phyloP scores from a whole-genome alignment of 2,329 filamentous ascomycete species.

The Arthrobotrys conoides region DNA sequence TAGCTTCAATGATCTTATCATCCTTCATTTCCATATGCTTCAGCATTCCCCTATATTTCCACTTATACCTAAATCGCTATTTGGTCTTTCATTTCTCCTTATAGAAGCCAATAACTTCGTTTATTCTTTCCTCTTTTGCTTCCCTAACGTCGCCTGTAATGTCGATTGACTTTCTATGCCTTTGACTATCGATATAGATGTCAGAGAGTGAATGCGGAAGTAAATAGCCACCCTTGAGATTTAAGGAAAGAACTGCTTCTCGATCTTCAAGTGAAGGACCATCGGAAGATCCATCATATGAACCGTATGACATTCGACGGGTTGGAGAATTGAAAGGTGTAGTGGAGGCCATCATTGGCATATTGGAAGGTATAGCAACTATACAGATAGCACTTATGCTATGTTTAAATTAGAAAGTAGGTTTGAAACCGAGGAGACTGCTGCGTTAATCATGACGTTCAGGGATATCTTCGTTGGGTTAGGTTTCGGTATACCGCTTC shows the following conservation, averaged over 20 bases:
- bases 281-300: not conserved
- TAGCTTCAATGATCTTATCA: not conserved
- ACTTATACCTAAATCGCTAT: conserved; percentile 13
- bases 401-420: too few species aligned
- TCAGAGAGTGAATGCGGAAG: not conserved
- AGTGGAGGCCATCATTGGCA: not conserved
- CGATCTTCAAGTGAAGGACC: not conserved
- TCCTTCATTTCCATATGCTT: not conserved
- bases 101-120: conserved; percentile 4
- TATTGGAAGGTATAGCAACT: not conserved
- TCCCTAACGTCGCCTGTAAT: not conserved
- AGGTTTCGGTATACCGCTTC: too few species aligned
- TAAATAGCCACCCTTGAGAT: conserved; percentile 6
- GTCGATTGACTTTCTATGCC: not conserved
- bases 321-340: not conserved
- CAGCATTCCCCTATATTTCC: conserved; percentile 1
- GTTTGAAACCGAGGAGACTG: too few species aligned
- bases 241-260: not conserved
- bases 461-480: too few species aligned
- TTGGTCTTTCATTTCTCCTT: conserved; percentile 2
- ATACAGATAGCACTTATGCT: too few species aligned
- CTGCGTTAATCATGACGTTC: too few species aligned
- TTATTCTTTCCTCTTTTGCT: conserved; percentile 2
- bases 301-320: not conserved
- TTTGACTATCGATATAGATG: not conserved